phyloP scores from a whole-genome alignment of 306 rosid genomes.

The Casuarina equisetifolia region DNA sequence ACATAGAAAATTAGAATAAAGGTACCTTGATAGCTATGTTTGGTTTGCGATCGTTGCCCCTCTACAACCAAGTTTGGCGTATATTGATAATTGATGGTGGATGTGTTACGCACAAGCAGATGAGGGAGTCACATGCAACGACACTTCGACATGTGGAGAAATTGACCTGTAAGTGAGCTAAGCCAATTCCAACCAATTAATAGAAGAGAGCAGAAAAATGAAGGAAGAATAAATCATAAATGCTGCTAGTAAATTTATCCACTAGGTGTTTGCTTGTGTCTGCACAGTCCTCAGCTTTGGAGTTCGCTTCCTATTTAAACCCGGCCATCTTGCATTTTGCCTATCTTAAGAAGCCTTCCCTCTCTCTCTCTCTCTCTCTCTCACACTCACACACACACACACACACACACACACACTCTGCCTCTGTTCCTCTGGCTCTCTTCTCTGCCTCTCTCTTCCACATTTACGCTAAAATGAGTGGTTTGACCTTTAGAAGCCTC shows the following conservation, averaged over 20 bases:
- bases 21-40: background rate
- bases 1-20: too few relatives aligned
- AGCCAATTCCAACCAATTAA: conserved; percentile 52
- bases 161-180: conserved; percentile 11
- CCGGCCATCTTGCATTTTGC: conserved; percentile 33
- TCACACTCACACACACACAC: too few relatives aligned
- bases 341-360: conserved; percentile 21
- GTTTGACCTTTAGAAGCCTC: conserved; percentile 53
- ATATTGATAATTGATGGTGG: conserved; percentile 23
- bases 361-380: conserved; percentile 6
- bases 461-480: conserved; percentile 57
- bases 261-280: background rate
- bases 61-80: conserved; percentile 18
- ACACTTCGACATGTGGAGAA: conserved; percentile 47
- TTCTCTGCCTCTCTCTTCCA: conserved; percentile 19
- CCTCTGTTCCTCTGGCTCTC: conserved; percentile 4
- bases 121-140: conserved; percentile 43
- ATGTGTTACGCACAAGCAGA: conserved; percentile 24
- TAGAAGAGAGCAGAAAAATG: background rate
- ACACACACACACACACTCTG: background rate
- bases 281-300: conserved; percentile 31
- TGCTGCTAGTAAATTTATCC: background rate
- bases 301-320: conserved; percentile 53
- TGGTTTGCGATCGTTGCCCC: background rate
- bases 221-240: conserved; percentile 41